Evolutionary conservation across 2,329 filamentous ascomycete genomes (phyloP), one percentile per base, ranked within the genome.

Genomic region (Paramyrothecium roridum): DNA sequence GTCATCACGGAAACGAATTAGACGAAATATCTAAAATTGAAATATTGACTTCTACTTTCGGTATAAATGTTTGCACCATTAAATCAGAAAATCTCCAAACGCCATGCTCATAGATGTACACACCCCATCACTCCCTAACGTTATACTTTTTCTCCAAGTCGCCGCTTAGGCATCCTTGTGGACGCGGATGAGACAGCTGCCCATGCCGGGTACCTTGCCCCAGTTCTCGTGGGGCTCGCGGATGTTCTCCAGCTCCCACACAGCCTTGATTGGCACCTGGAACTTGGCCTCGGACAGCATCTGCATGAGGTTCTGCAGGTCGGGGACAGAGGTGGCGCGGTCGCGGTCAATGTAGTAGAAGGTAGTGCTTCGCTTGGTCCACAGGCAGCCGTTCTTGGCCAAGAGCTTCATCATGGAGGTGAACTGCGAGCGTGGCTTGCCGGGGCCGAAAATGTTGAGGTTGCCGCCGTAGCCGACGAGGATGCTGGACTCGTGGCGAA

Each of bases 241-340:
- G 17, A 76, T 67, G 16, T 76, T 67, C 37, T 77, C 73, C 59
- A 77, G 59, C 13, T 71, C 67, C 74, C 73, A 77, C 2, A 72
- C 59, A 34, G 65, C 66, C 65, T 73, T 76, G 19, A 77, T 73
- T 1, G 69, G 67, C 2, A 73, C 67, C 7, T 58, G 48, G 19
- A 77, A 67, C 53, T 63, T 65, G 1, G 70, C 70, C 8, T 68
- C 57, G 11, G 54, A 56, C 4, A 68, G 54, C 60, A 77, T 57
- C 8, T 63, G 52, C 48, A 77, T 59, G 43, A 76, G 48, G 1
- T 62, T 53, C 4, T 59, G 55, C 21, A 74, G 54, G 50, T 70
- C 69, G 8, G 65, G 58, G 61, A 64, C 59, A 48, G 67, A 77
- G 8, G 62, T 65, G 0, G 65, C 54, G 13, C 67, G 60, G 53